Base-by-base conservation (phyloP, 768 basidiomycete species). In the Arthromyces matolae region DNA sequence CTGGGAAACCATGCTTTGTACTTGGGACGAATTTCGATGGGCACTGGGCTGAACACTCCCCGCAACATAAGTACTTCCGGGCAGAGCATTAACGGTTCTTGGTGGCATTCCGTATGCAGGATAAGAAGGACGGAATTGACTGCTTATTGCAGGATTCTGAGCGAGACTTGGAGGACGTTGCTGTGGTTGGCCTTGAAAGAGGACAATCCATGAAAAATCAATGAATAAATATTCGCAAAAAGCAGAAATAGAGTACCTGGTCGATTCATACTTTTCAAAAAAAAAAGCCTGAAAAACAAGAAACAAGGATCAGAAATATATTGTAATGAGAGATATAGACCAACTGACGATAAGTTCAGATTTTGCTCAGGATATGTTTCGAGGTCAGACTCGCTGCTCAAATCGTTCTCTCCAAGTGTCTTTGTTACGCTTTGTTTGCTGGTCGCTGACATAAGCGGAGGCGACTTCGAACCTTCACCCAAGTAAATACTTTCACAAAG, bases 151-250 rank as follows among this genome's bases (percentile, higher is more conserved):
- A 51, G 85, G 77, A 50, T 81, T 83, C 24, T 84, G 80, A 8
- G 78, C 76, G 49, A 89, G 78, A 65, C 77, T 86, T 54, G 88
- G 86, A 42, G 87, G 86, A 64, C 87, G 76, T 66, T 89, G 87
- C 60, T 84, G 86, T 44, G 86, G 85, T 78, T 88, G 87, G 60
- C 86, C 85, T n/a, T 89, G 64, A 51, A 60, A 42, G 45, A 37
- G 47, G 40, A 64, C 53, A 58, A 64, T 50, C 51, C 47, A 48
- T 45, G 60, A 65, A 61, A 60, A 57, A 49, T 52, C 44, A 42
- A 49, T 53, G 35, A 18, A 52, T 42, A 52, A 47, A 53, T 54
- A 51, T 47, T 42, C n/a, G 37, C 22, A 36, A 45, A 44, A 53
- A 38, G 45, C 33, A 33, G 23, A 39, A 31, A 57, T 29, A 61